Evolutionary conservation across 305 asterid genomes (phyloP).

Genomic region (Striga hermonthica): DNA sequence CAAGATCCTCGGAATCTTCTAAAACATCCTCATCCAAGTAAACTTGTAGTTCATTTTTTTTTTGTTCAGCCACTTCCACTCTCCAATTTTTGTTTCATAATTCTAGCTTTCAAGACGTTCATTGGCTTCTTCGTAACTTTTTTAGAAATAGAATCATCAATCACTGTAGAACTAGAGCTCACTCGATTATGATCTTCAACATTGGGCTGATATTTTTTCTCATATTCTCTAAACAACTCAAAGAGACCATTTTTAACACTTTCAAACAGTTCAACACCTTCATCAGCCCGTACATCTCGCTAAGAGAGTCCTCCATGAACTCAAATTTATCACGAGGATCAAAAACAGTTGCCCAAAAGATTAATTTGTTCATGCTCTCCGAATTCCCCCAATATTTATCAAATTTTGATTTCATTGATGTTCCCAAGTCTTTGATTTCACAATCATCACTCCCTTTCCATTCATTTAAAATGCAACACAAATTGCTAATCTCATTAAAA

Average conservation of each 20-base stretch:
- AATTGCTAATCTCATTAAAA: conserved; percentile 12
- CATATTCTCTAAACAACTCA: too few species aligned
- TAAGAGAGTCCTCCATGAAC: background rate
- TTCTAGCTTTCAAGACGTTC: background rate
- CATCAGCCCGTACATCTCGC: too few species aligned
- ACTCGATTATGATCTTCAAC: too few species aligned
- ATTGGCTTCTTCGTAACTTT: background rate
- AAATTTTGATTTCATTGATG: background rate
- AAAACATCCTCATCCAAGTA: background rate
- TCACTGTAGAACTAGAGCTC: background rate
- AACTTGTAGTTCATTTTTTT: background rate
- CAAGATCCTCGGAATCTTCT: conserved; percentile 1
- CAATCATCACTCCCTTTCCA: background rate
- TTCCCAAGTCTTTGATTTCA: background rate
- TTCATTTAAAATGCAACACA: conserved; percentile 19
- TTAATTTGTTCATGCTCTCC: background rate
- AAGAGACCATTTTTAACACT: too few species aligned
- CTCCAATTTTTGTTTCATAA: background rate
- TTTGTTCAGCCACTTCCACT: background rate
- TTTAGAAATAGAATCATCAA: background rate
- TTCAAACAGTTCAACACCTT: too few species aligned
- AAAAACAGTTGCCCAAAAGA: background rate
- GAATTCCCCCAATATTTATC: background rate
- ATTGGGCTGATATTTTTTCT: too few species aligned
- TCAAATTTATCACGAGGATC: background rate